Base-by-base conservation (phyloP, 345 rosid species). In the Balakata baccata region DNA sequence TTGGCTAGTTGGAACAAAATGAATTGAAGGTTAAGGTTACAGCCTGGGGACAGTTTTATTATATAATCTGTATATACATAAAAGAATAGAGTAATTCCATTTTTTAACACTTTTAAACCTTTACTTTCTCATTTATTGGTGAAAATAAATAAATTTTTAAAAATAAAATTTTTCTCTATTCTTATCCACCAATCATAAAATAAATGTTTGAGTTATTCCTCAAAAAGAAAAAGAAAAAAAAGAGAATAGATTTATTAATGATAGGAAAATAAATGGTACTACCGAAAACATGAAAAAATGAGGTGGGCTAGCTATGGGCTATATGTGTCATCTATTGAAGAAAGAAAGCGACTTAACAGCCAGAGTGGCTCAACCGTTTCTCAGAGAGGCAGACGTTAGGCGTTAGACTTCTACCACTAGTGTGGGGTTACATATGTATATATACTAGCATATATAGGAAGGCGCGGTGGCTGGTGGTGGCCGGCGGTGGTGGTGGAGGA, bases 301-400 rank as follows among this genome's bases (percentile, higher is more conserved):
- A 69, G 20, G 71, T 37, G 14, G 22, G 4, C 12, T 57, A 59
- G 65, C 72, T 17, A 62, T 49, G 73, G 81, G 81, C 79, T 71
- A 64, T 71, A 64, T 11, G 66, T 76, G 70, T 64, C 66, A 62
- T 81, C 66, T 70, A 53, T 67, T 70, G 78, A 82, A 72, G 54
- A 74, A 59, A 34, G 86, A 85, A 75, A 81, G 84, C 81, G 86
- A 85, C 86, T 16, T 56, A 56, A 78, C 80, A 74, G 61, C 75
- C 67, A 77, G 76, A 82, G 71, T 47, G 65, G 74, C 83, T 72
- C 83, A 79, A 85, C 85, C 85, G 85, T 83, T 83, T 78, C 51
- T 74, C 60, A 76, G 75, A 75, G 59, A 56, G 43, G 12, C 51
- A 52, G 22, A 43, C 59, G 49, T 70, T 72, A 75, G 52, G 45